Conservation (phyloP, 2,329 filamentous ascomycete species). For the Chrysoporthe austroafricana region DNA sequence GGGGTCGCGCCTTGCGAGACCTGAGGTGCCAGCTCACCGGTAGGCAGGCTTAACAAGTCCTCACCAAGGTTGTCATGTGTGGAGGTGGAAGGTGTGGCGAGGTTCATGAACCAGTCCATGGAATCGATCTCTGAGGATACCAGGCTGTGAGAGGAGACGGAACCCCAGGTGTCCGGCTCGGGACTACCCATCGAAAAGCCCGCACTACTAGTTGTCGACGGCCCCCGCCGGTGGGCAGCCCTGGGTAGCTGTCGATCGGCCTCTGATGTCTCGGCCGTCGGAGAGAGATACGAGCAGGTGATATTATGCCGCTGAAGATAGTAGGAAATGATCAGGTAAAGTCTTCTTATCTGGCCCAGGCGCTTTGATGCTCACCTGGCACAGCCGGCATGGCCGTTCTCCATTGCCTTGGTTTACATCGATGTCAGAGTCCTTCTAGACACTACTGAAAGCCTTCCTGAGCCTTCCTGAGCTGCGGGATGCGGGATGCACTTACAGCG, state of each 20-base stretch:
- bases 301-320: not conserved
- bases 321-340: not conserved
- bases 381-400: not conserved
- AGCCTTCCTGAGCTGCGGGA: not conserved
- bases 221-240: not conserved
- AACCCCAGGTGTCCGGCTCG: not conserved
- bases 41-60: not conserved
- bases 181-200: not conserved
- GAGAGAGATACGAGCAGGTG: not conserved
- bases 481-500: not conserved
- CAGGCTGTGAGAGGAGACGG: not conserved
- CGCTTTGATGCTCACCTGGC: not conserved
- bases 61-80: not conserved
- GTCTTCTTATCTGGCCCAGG: not conserved
- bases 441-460: not conserved
- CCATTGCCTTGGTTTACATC: not conserved
- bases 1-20: not conserved
- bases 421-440: not conserved
- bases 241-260: not conserved
- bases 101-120: not conserved
- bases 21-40: not conserved
- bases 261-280: not conserved
- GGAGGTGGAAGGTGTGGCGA: not conserved
- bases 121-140: not conserved
- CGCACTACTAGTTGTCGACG: not conserved